Evolutionary conservation across 768 basidiomycete genomes (phyloP).

Genomic region (Mrakia gelida): DNA sequence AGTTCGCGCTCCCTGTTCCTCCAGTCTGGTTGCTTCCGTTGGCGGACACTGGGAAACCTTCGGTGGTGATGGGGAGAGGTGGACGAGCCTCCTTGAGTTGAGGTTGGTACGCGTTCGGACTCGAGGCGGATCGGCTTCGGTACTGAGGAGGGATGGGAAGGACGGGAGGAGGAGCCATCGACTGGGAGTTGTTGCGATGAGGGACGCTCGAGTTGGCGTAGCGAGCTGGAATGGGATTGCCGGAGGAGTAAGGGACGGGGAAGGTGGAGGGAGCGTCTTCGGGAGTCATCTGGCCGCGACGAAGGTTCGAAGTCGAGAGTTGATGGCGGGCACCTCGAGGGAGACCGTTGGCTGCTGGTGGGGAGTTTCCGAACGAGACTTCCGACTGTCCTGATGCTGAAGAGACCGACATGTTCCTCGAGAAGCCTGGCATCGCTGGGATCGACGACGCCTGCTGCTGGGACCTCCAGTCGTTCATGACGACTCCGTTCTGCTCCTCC

Average conservation of each 20-base stretch:
- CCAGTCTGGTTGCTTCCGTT: not conserved
- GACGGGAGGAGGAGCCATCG: constrained; percentile 14
- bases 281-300: constrained; percentile 19
- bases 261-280: constrained; percentile 2
- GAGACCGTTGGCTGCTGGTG: not conserved
- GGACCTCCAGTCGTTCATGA: constrained; percentile 62
- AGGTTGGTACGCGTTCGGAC: constrained; percentile 47
- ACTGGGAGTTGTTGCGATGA: constrained; percentile 18
- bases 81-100: constrained; percentile 29
- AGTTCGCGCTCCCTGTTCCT: not conserved
- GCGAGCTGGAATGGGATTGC: not conserved
- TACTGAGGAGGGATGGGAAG: constrained; percentile 38
- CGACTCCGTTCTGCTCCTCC: constrained; percentile 61
- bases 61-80: not conserved
- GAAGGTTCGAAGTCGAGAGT: constrained; percentile 17
- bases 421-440: not conserved
- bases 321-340: constrained; percentile 16
- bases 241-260: not conserved
- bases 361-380: not conserved
- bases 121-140: constrained; percentile 46
- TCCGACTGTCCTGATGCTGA: constrained; percentile 22
- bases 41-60: not conserved
- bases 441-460: constrained; percentile 45
- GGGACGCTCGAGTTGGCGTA: constrained; percentile 1
- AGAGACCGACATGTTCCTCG: constrained; percentile 25